These are phyloP conservation scores for Dryas alaskensis DNA, from an alignment of 306 rosid genomes.

Conservation along the genomic window DNA sequence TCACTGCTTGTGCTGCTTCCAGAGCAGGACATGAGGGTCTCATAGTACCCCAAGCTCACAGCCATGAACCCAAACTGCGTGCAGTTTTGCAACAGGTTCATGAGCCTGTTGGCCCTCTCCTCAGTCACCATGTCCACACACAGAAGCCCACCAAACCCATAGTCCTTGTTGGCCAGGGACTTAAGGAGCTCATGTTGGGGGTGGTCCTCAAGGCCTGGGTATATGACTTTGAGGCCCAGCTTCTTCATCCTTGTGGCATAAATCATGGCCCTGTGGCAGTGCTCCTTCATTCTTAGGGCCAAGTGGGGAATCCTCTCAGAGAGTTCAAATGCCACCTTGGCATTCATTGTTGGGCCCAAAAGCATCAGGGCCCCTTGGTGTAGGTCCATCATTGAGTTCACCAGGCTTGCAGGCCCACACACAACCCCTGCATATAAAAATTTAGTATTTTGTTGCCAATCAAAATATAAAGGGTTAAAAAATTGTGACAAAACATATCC, in stretches of 20 bases:
- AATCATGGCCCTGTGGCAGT: slow-evolving; percentile 53
- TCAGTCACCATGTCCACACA: slow-evolving; percentile 91
- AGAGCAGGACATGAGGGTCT: slow-evolving; percentile 90
- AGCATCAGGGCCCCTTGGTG: slow-evolving; percentile 92
- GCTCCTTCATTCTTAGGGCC: slow-evolving; percentile 77
- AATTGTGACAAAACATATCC: too few species aligned
- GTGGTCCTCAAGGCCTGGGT: slow-evolving; percentile 83
- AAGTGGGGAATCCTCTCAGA: slow-evolving; percentile 83
- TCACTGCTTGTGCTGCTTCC: slow-evolving; percentile 94
- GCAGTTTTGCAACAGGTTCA: slow-evolving; percentile 66
- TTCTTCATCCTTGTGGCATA: slow-evolving; percentile 60
- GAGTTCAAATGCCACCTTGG: slow-evolving; percentile 87
- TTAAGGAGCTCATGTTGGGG: slow-evolving; percentile 61
- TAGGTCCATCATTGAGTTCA: slow-evolving; percentile 89
- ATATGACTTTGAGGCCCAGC: slow-evolving; percentile 64
- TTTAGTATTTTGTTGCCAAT: not conserved
- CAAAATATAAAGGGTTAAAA: not conserved
- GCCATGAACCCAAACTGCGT: slow-evolving; percentile 88
- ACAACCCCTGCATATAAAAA: slow-evolving; percentile 54
- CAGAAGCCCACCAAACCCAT: slow-evolving; percentile 78
- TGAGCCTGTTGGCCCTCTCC: slow-evolving; percentile 68
- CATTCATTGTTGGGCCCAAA: slow-evolving; percentile 89
- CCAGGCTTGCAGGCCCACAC: slow-evolving; percentile 70
- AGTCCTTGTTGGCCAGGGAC: slow-evolving; percentile 54
- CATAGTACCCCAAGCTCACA: slow-evolving; percentile 83